These are phyloP conservation scores for Dactylellina cionopaga DNA, from an alignment of 2,329 filamentous ascomycete species.

Conservation along the genomic window DNA sequence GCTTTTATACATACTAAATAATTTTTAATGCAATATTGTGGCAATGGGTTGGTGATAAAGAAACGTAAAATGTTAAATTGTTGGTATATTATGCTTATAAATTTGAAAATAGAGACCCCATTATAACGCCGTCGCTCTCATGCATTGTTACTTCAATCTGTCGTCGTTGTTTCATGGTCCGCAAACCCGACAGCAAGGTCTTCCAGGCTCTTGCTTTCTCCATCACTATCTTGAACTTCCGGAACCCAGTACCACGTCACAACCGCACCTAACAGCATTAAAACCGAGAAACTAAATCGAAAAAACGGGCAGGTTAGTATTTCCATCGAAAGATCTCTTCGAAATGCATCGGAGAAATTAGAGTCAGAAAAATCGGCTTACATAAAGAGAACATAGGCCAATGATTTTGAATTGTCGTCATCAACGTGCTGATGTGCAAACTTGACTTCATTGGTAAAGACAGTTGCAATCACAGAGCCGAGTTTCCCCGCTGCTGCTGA, in stretches of 20 bases:
- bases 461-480: conserved; percentile 60
- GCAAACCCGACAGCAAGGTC: background rate
- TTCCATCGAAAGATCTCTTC: background rate
- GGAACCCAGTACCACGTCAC: conserved; percentile 18
- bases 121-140: too few species aligned
- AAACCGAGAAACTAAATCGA: conserved; percentile 18
- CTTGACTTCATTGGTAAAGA: conserved; percentile 68
- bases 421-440: conserved; percentile 12
- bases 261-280: conserved; percentile 11
- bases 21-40: too few species aligned
- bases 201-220: conserved; percentile 12
- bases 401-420: conserved; percentile 3
- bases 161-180: too few species aligned
- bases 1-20: too few species aligned
- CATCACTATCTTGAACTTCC: conserved; percentile 11
- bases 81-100: too few species aligned
- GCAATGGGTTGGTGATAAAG: too few species aligned
- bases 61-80: too few species aligned
- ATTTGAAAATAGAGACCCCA: too few species aligned
- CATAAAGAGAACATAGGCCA: conserved; percentile 14
- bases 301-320: too few species aligned
- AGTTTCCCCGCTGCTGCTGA: conserved; percentile 60
- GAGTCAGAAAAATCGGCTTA: background rate
- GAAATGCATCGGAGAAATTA: background rate
- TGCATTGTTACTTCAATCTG: too few species aligned